Evolutionary conservation across 306 rosid species (phyloP), one percentile per base, ranked within the genome.

Genomic region (Quercus ilex): DNA sequence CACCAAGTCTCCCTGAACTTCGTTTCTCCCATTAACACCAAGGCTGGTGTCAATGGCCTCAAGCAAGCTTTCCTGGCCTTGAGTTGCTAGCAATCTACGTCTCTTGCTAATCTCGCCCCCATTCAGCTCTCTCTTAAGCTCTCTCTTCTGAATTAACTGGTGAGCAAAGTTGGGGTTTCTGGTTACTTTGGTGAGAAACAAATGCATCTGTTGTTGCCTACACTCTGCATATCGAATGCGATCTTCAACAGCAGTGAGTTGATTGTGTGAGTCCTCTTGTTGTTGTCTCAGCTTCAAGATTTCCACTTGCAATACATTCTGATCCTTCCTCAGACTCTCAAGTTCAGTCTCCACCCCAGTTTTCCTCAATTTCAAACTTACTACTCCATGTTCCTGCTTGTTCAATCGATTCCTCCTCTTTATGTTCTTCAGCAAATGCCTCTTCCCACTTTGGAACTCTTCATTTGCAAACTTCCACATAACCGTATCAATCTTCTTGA

Each of bases 381-480:
- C 68, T 11, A 23, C 53, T 7, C 84, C 55, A 67, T 83, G 85
- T 28, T 72, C 90, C 70, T 84, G 85, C 51, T 80, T 89, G 82
- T 71, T 88, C 43, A 85, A 75, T 75, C 85, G 88, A 55, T 85
- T 84, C 74, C 92, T 92, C 77, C 98, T 90, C 81, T 92, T 93
- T 52, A 95, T 93, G 83, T 73, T 93, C 87, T 93, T 95, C 69
- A 95, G 86, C 87, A 95, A 83, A 78, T 93, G 96, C 82, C 78
- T 91, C 89, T 91, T 91, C 83, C 99, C 99, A 77, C 93, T 86
- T 23, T 84, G 90, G 78, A 95, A 95, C 7, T 90, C 93, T 90
- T 89, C 94, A 57, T 93, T 92, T 68, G 98, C 97, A 86, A 95
- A 95, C 88, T 93, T 97, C 99, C 99, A 95, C 4, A 91, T 88